phyloP scores from a whole-genome alignment of 345 rosid species.

The Bruguiera gymnorhiza region DNA sequence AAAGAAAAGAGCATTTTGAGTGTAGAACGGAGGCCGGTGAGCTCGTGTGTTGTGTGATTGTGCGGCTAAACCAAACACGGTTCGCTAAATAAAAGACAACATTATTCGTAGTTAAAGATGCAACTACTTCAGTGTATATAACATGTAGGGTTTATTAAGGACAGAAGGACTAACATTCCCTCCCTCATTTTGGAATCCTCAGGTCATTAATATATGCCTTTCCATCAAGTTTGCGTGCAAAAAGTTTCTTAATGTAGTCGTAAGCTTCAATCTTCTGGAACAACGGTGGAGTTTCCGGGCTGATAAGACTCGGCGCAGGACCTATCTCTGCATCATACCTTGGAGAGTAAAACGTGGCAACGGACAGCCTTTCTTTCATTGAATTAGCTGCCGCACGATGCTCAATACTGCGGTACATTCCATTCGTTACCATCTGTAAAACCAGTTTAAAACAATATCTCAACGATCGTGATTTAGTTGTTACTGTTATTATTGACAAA shows the following conservation, averaged over 20 bases:
- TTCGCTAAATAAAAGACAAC: too few relatives aligned
- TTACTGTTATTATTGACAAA: neutral
- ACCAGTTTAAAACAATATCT: neutral
- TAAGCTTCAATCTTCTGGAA: slow-evolving; percentile 11
- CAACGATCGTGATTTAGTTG: too few relatives aligned
- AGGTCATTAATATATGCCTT: slow-evolving; percentile 17
- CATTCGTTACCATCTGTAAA: slow-evolving; percentile 12
- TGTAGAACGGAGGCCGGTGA: too few relatives aligned
- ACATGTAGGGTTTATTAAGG: too few relatives aligned
- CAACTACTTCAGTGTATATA: too few relatives aligned
- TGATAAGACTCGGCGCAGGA: slow-evolving; percentile 18
- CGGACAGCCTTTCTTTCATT: slow-evolving; percentile 9
- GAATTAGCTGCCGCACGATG: slow-evolving; percentile 16
- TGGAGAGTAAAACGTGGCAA: slow-evolving; percentile 14
- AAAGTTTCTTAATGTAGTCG: neutral
- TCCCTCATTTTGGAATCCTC: slow-evolving; percentile 4
- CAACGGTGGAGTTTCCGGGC: slow-evolving; percentile 5
- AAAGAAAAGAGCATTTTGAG: too few relatives aligned
- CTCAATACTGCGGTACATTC: slow-evolving; percentile 15
- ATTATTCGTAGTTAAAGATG: too few relatives aligned
- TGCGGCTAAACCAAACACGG: too few relatives aligned
- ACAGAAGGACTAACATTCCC: neutral
- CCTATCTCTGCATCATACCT: slow-evolving; percentile 6
- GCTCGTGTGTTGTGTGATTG: too few relatives aligned
- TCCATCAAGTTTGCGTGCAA: slow-evolving; percentile 4